These are phyloP conservation scores for Penicillium manginii DNA, from an alignment of 495 filamentous ascomycete species.

Conservation along the genomic window DNA sequence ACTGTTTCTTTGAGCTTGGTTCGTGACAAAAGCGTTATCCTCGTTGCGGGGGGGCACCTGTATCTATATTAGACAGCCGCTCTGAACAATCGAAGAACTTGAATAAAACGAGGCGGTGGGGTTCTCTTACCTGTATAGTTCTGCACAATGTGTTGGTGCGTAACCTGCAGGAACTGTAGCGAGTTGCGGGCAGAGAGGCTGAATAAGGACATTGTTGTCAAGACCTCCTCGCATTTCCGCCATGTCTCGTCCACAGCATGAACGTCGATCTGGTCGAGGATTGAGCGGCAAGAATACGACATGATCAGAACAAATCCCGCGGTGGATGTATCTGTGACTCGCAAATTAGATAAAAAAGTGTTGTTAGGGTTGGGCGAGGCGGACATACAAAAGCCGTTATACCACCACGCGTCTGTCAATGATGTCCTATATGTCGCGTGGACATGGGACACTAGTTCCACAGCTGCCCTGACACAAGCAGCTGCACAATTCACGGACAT, in stretches of 20 bases:
- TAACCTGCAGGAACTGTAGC: constrained; percentile 36
- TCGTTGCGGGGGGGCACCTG: constrained; percentile 9
- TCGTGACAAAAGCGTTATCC: not conserved
- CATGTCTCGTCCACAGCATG: constrained; percentile 28
- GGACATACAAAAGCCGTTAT: constrained; percentile 48
- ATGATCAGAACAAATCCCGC: constrained; percentile 47
- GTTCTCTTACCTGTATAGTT: constrained; percentile 21
- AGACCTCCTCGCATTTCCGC: constrained; percentile 35
- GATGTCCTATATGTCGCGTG: constrained; percentile 42
- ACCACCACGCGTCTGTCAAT: constrained; percentile 51
- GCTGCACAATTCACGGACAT: constrained; percentile 41
- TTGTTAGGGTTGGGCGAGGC: not conserved
- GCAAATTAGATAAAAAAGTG: not conserved
- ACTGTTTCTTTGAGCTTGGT: constrained; percentile 10
- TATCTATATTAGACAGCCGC: not conserved
- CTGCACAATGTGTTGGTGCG: constrained; percentile 29
- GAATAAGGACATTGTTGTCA: constrained; percentile 33
- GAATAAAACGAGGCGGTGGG: not conserved
- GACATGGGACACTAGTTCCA: constrained; percentile 43
- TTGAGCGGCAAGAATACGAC: constrained; percentile 34
- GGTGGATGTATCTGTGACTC: constrained; percentile 42
- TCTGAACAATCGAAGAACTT: not conserved
- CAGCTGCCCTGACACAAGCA: constrained; percentile 42
- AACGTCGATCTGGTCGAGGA: constrained; percentile 25
- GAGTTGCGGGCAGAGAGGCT: constrained; percentile 37